Evolutionary conservation across 208 protist genomes (phyloP).

Genomic region (Borovskyia barvae): DNA sequence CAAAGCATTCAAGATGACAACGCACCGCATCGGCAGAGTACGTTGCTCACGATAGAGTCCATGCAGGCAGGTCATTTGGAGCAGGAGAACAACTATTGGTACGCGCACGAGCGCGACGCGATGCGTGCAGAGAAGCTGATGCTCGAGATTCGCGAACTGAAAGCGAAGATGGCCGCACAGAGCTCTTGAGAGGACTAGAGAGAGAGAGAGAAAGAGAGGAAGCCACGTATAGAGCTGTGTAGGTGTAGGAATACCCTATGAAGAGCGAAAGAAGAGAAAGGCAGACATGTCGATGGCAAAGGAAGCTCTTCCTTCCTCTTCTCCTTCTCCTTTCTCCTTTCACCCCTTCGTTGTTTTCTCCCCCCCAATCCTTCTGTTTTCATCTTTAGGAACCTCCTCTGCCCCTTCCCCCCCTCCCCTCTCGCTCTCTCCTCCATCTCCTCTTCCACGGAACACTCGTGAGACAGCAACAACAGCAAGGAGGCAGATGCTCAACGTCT

Average conservation of each 20-base stretch:
- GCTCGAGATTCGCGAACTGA: conserved; percentile 76
- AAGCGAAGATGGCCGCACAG: conserved; percentile 46
- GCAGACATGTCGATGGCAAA: neutral
- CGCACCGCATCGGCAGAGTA: conserved; percentile 40
- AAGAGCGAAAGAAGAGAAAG: neutral
- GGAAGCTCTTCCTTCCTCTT: neutral
- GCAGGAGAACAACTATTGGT: conserved; percentile 87
- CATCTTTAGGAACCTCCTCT: neutral
- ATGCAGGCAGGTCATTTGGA: conserved; percentile 63
- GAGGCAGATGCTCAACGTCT: too few species aligned
- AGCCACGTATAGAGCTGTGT: too few species aligned
- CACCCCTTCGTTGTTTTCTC: neutral
- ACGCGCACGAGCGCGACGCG: conserved; percentile 80
- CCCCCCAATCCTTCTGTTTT: neutral
- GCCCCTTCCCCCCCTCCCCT: neutral
- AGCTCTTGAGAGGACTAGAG: conserved; percentile 4
- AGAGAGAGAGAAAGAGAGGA: conserved; percentile 2
- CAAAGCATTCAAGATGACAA: conserved; percentile 78
- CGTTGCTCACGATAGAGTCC: conserved; percentile 42
- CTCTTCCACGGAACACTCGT: too few species aligned
- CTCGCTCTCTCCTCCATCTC: neutral
- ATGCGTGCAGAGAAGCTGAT: conserved; percentile 84
- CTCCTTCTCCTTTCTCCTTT: neutral
- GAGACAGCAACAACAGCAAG: too few species aligned
- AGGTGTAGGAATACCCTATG: too few species aligned